Conservation (phyloP, 2,329 filamentous ascomycete species). For the Exophiala lecanii-corni region DNA sequence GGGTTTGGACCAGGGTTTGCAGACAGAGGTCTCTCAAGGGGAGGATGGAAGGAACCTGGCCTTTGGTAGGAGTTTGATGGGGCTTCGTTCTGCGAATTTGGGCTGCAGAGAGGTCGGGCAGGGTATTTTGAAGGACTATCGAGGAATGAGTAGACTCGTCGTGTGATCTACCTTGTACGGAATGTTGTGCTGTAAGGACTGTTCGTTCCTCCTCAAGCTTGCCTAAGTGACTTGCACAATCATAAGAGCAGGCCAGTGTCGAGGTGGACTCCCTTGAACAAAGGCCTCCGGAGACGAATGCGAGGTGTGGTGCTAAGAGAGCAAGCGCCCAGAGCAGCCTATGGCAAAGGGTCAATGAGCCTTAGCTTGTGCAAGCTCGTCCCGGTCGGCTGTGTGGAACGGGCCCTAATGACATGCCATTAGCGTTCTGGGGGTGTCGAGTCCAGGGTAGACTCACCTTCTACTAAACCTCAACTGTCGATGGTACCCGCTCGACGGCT, state of each 20-base stretch:
- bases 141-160: no score
- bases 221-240: no score
- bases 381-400: background rate
- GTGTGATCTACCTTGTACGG: no score
- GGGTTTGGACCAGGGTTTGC: background rate
- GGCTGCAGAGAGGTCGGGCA: constrained; percentile 16
- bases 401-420: background rate
- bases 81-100: constrained; percentile 9
- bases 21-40: constrained; percentile 8
- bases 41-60: constrained; percentile 12
- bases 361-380: background rate
- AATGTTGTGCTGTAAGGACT: no score
- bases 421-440: background rate
- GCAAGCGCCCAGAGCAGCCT: background rate
- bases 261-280: no score
- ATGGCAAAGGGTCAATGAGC: background rate
- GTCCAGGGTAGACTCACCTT: background rate
- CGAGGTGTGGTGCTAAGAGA: constrained; percentile 14
- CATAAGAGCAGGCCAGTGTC: no score
- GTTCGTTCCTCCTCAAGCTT: no score
- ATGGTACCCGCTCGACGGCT: background rate
- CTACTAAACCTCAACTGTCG: background rate
- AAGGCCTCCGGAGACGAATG: no score
- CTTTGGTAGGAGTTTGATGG: constrained; percentile 10
- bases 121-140: no score